phyloP scores from a whole-genome alignment of 1,139 yeast species.

The Suhomyces coccinellae region DNA sequence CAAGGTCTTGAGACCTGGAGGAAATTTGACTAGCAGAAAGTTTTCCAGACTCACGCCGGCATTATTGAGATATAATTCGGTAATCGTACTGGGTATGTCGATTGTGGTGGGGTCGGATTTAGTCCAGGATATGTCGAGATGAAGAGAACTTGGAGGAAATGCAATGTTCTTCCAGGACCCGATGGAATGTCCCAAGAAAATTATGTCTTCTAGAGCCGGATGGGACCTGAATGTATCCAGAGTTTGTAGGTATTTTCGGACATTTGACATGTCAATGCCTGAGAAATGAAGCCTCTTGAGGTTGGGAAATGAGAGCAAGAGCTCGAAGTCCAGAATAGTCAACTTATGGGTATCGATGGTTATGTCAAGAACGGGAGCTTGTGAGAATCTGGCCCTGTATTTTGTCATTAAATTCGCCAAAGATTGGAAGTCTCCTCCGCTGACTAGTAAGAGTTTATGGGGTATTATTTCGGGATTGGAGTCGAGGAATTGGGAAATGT shows the following conservation, averaged over 20 bases:
- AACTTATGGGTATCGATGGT: constrained; percentile 31
- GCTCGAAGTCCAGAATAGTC: constrained; percentile 21
- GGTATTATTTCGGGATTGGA: constrained; percentile 33
- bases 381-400: constrained; percentile 20
- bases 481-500: constrained; percentile 33
- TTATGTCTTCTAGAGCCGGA: constrained; percentile 24
- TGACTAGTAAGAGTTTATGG: constrained; percentile 25
- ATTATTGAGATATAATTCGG: constrained; percentile 34
- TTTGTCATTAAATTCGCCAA: constrained; percentile 26
- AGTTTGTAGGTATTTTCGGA: constrained; percentile 7
- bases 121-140: constrained; percentile 42
- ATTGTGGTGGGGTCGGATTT: constrained; percentile 16
- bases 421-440: constrained; percentile 36
- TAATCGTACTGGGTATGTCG: constrained; percentile 23
- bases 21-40: constrained; percentile 20
- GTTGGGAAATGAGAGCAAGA: constrained; percentile 28
- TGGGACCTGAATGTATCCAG: constrained; percentile 10
- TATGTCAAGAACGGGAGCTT: constrained; percentile 24
- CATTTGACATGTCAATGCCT: constrained; percentile 21
- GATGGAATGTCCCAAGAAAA: constrained; percentile 36
- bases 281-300: constrained; percentile 34
- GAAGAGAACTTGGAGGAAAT: constrained; percentile 23
- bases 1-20: constrained; percentile 27
- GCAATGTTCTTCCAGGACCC: constrained; percentile 28
- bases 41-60: constrained; percentile 23